Evolutionary conservation across 768 basidiomycete genomes (phyloP).

Genomic region (Rhizopogon sp.): DNA sequence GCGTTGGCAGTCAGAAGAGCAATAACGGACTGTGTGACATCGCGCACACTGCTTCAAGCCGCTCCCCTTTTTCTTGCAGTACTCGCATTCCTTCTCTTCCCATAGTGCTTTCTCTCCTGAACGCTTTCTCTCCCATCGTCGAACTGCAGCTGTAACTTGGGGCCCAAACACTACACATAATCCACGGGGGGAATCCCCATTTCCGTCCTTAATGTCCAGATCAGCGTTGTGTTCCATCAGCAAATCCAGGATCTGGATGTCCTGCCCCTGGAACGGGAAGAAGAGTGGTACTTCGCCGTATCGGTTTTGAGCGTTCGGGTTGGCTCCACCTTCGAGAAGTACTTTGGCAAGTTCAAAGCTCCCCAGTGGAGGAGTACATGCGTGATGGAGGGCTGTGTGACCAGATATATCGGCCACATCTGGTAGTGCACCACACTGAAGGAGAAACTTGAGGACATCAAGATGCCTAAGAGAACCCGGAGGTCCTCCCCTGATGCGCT

Average conservation of each 20-base stretch:
- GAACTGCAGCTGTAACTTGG: constrained; percentile 36
- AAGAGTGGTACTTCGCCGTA: constrained; percentile 43
- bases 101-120: constrained; percentile 36
- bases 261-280: constrained; percentile 28
- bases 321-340: constrained; percentile 42
- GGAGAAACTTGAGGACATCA: constrained; percentile 36
- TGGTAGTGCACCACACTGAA: constrained; percentile 35
- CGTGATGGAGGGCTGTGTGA: constrained; percentile 46
- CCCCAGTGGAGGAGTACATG: constrained; percentile 23
- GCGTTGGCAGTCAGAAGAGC: constrained; percentile 53
- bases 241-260: constrained; percentile 32
- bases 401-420: constrained; percentile 42
- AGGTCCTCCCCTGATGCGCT: constrained; percentile 22
- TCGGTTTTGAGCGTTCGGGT: constrained; percentile 43
- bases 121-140: constrained; percentile 43
- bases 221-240: constrained; percentile 48
- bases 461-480: constrained; percentile 20
- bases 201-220: constrained; percentile 33
- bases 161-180: constrained; percentile 35
- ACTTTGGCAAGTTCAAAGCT: constrained; percentile 29
- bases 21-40: constrained; percentile 46
- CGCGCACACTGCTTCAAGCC: constrained; percentile 37
- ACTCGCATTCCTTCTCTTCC: constrained; percentile 40
- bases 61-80: constrained; percentile 25
- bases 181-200: constrained; percentile 30